Conservation (phyloP, 2,329 filamentous ascomycete species). For the Claviceps paspali region DNA sequence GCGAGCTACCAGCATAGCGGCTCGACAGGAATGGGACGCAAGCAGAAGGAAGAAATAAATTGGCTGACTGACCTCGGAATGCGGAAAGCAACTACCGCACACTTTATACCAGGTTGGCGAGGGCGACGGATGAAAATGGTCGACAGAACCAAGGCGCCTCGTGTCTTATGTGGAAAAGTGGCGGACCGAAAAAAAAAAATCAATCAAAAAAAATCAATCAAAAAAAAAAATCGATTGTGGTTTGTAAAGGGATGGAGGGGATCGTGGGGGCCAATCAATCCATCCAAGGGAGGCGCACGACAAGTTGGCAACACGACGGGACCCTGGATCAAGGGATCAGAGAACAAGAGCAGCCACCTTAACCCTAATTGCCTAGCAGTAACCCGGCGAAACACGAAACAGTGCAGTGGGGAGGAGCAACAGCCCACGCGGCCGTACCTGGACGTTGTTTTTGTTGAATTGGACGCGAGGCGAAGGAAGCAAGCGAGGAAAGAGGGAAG, state of each 20-base stretch:
- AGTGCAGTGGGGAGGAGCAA: neutral
- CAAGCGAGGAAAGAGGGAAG: too few relatives aligned
- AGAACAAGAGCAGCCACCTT: too few relatives aligned
- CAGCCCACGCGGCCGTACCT: neutral
- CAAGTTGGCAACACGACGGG: neutral
- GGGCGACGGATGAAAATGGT: too few relatives aligned
- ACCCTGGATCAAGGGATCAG: neutral
- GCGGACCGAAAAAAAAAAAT: too few relatives aligned
- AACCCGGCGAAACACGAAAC: too few relatives aligned
- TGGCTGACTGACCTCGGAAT: constrained; percentile 4
- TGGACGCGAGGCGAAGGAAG: too few relatives aligned
- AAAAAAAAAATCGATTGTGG: constrained; percentile 4
- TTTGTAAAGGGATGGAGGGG: constrained; percentile 5
- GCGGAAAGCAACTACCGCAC: neutral
- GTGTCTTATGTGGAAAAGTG: constrained; percentile 1
- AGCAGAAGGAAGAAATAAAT: neutral
- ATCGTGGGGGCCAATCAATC: constrained; percentile 5
- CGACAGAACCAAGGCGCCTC: too few relatives aligned
- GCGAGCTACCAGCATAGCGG: too few relatives aligned
- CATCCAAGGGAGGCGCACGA: neutral
- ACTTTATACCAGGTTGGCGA: neutral
- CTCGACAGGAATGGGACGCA: neutral
- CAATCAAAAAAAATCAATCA: too few relatives aligned
- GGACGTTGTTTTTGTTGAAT: too few relatives aligned
- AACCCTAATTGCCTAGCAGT: too few relatives aligned